Conservation (phyloP, 2,329 filamentous ascomycete genomes). For the Xylaria sp. region DNA sequence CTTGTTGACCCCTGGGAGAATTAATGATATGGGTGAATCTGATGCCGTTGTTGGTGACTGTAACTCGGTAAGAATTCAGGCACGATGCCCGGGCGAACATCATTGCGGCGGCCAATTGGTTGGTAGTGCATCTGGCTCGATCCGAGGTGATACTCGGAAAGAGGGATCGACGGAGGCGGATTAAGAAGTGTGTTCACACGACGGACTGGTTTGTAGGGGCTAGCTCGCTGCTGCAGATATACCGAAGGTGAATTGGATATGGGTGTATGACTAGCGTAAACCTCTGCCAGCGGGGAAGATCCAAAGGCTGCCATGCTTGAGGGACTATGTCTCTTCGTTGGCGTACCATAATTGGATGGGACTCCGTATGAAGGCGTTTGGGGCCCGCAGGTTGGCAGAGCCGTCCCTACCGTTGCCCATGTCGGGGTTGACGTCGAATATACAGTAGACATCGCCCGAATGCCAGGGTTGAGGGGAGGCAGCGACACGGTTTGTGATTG, state of each 20-base stretch:
- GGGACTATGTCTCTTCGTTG: constrained; percentile 64
- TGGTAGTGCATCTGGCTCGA: constrained; percentile 86
- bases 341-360: constrained; percentile 58
- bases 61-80: constrained; percentile 63
- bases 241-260: constrained; percentile 85
- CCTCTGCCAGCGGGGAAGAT: constrained; percentile 76
- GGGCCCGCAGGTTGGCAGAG: constrained; percentile 48
- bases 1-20: not conserved
- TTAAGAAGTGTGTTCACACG: constrained; percentile 91
- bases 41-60: constrained; percentile 38
- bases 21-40: constrained; percentile 37
- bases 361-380: constrained; percentile 48
- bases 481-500: constrained; percentile 62
- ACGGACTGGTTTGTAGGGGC: constrained; percentile 91
- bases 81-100: constrained; percentile 75
- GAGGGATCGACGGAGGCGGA: constrained; percentile 81
- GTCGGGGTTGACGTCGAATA: constrained; percentile 65
- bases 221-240: constrained; percentile 87
- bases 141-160: constrained; percentile 76
- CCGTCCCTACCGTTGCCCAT: constrained; percentile 52
- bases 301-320: constrained; percentile 63
- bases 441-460: constrained; percentile 80
- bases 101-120: constrained; percentile 74
- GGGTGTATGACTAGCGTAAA: constrained; percentile 69
- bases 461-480: constrained; percentile 68